These are phyloP conservation scores for Pseudocercospora musae DNA, from an alignment of 2,329 filamentous ascomycete species.

Conservation along the genomic window DNA sequence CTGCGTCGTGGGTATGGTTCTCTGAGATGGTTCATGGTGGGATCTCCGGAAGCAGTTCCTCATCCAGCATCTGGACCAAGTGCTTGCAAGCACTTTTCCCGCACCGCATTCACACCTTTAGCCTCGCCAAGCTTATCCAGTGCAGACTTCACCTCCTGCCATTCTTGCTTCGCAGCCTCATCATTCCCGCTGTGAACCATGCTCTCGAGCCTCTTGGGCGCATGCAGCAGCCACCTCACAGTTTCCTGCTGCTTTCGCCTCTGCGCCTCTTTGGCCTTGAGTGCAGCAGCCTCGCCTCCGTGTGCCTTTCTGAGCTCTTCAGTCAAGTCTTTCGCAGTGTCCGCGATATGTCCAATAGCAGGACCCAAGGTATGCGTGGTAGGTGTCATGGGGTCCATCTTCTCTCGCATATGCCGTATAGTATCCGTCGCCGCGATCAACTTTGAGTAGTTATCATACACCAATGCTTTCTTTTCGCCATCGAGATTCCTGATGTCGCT, in stretches of 20 bases:
- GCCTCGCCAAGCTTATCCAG: slow-evolving; percentile 46
- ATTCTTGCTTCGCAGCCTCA: slow-evolving; percentile 58
- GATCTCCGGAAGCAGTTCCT: no score
- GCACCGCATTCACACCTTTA: slow-evolving; percentile 42
- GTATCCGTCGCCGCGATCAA: slow-evolving; percentile 95
- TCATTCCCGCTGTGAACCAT: slow-evolving; percentile 59
- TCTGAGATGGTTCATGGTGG: no score
- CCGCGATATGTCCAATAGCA: slow-evolving; percentile 72
- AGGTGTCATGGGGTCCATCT: slow-evolving; percentile 75
- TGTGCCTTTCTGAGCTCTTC: slow-evolving; percentile 35
- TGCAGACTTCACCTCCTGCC: slow-evolving; percentile 41
- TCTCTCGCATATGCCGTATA: slow-evolving; percentile 81
- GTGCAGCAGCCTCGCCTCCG: slow-evolving; percentile 20
- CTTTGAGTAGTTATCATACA: slow-evolving; percentile 98
- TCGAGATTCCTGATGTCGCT: slow-evolving; percentile 83
- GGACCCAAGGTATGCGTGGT: slow-evolving; percentile 70
- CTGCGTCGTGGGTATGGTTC: no score
- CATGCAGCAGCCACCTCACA: slow-evolving; percentile 60
- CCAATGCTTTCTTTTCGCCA: slow-evolving; percentile 92
- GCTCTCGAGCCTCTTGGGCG: slow-evolving; percentile 57
- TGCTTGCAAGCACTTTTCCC: slow-evolving; percentile 36
- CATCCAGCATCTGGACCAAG: slow-evolving; percentile 6
- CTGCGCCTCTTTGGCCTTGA: slow-evolving; percentile 34
- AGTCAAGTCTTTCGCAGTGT: slow-evolving; percentile 49
- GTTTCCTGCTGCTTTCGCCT: slow-evolving; percentile 51